phyloP scores from a whole-genome alignment of 805 yeast species.

The Yarrowia alimentaria region DNA sequence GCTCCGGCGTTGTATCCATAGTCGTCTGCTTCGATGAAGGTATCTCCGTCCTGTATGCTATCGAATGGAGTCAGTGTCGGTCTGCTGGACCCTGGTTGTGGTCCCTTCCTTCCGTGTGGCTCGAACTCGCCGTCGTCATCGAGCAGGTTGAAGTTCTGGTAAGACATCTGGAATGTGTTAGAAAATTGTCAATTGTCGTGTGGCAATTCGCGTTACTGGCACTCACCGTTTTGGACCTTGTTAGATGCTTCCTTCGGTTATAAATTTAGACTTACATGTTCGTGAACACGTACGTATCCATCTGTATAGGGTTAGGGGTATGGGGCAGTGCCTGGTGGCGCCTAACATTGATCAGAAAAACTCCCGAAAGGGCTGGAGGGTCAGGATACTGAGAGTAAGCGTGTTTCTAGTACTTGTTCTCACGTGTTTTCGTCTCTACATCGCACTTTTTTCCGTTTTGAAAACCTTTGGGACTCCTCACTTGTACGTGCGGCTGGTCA shows the following conservation, averaged over 20 bases:
- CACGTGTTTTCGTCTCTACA: too few relatives aligned
- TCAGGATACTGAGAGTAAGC: too few relatives aligned
- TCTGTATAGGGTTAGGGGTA: constrained; percentile 3
- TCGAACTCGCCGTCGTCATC: constrained; percentile 23
- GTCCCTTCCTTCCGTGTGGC: background rate
- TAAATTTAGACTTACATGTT: constrained; percentile 26
- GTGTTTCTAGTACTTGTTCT: too few relatives aligned
- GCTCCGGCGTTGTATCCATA: constrained; percentile 6
- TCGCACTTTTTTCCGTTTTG: too few relatives aligned
- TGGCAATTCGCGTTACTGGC: too few relatives aligned
- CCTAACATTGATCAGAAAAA: too few relatives aligned
- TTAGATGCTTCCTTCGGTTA: background rate
- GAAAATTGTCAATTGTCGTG: background rate
- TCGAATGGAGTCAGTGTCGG: constrained; percentile 12
- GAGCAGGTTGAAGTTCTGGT: constrained; percentile 26
- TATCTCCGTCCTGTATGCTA: constrained; percentile 25
- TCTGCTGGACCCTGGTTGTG: constrained; percentile 3
- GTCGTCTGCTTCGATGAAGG: constrained; percentile 26
- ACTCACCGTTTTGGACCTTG: constrained; percentile 12
- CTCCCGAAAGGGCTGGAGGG: too few relatives aligned
- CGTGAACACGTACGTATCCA: constrained; percentile 19
- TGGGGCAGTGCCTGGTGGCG: constrained; percentile 3
- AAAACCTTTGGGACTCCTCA: too few relatives aligned
- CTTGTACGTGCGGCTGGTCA: constrained; percentile 12
- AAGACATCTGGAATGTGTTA: constrained; percentile 14